Evolutionary conservation across 345 rosid species (phyloP), one percentile per base, ranked within the genome.

Genomic region (Balakata baccata): DNA sequence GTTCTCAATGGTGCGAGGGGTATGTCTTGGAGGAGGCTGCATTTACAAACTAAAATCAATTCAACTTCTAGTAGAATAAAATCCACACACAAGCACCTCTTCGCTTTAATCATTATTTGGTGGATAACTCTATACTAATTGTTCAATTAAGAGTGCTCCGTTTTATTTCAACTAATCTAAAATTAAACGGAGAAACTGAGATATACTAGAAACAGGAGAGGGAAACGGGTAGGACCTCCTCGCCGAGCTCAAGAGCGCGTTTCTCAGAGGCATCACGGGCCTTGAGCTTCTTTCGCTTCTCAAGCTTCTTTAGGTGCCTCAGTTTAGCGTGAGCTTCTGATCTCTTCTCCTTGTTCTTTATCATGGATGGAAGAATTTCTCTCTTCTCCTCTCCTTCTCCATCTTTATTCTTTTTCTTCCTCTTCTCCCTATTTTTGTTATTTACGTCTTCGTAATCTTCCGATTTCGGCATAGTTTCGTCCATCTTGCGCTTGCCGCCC

Each of bases 321-420:
- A 90, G 89, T 81, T 94, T 90, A 5, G 97, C 88, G 74, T 92
- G 92, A 0, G 87, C 88, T 7, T 76, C 86, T 3, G 97, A 86
- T 78, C 98, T 89, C 90, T 91, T 92, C 69, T 90, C 97, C 80
- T 95, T 95, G 89, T 89, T 92, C 83, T 87, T 95, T 41, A 95
- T 89, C 93, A 85, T 89, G 16, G 97, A 92, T 1, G 98, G 98
- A 18, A 90, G 91, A 49, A 92, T 75, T 80, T 86, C 90, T 57
- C 51, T 64, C 81, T 81, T 68, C 17, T 34, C 17, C 46, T 56
- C 60, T 6, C 4, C 56, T 64, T 70, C 63, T 58, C 75, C 75
- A 4, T 68, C 63, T 23, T 49, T 46, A 11, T 41, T 43, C 5
- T 34, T 53, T 14, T 17, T 54, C 51, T 61, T 52, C 64, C 25